Evolutionary conservation across 352 stramenopile genomes (phyloP), one percentile per base, ranked within the genome.

Genomic region (Phytophthora pinifolia): DNA sequence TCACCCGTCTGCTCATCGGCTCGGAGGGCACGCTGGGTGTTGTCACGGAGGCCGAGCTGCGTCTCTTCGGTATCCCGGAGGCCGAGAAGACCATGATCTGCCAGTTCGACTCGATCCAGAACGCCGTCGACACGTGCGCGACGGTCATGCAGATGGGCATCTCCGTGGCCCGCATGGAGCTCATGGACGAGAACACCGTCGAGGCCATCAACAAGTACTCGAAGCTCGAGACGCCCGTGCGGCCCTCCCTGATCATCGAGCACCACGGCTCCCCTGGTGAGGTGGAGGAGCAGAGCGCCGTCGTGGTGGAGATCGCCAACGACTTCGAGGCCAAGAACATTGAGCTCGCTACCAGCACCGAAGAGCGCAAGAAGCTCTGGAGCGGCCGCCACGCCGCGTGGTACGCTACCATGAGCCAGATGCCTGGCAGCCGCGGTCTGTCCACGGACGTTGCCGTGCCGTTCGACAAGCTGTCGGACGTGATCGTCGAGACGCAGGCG

Each of bases 391-490:
- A 96, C 46, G 56, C 88, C 54, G 85, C 96, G 18, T 94, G 84
- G 84, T 94, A 88, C 35, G 84, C 84, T 17, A 94, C 84, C 0
- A 80, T 91, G 55, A 86, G 68, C 46, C 68, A 88, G 65, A 87
- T 91, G 70, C 84, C 84, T 37, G 87, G 89, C 8, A 89, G 82
- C 55, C 74, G 79, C 5, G 93, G 75, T 20, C 68, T 97, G 12
- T 84, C 96, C 9, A 99, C 97, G 20, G 96, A 99, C 77, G 96
- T 98, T 5, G 98, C 94, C 49, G 97, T 99, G 5, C 96, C 97
- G n/a, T 79, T 99, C 29, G 93, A 80, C 13, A 83, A 91, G 34
- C 83, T 99, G 41, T 83, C 96, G 7, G 79, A 97, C 49, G 67
- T 98, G 15, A 97, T 99, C 31, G 78, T 89, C 10, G 88, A 94